These are phyloP conservation scores for Cladorrhinum sp. DNA, from an alignment of 2,329 filamentous ascomycete genomes.

Conservation along the genomic window DNA sequence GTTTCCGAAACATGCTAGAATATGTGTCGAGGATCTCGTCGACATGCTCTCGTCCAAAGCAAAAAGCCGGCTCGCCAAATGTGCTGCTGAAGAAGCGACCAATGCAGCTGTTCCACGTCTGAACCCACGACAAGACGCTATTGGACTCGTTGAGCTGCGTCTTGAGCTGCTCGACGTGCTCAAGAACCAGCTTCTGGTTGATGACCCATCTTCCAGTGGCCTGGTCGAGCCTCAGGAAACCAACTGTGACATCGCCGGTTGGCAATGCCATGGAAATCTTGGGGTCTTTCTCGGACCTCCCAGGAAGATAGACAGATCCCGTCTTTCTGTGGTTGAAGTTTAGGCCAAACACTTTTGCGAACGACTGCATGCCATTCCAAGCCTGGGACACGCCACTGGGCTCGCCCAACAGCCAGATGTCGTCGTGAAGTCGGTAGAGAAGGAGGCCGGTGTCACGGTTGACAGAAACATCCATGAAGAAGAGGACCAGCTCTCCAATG, in stretches of 20 bases:
- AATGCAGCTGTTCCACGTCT: slow-evolving; percentile 46
- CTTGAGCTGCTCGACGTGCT: slow-evolving; percentile 52
- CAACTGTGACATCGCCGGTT: slow-evolving; percentile 50
- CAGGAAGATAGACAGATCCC: slow-evolving; percentile 37
- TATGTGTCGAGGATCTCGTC: slow-evolving; percentile 42
- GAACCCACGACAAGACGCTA: slow-evolving; percentile 41
- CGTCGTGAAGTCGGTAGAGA: slow-evolving; percentile 47
- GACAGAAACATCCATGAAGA: slow-evolving; percentile 45
- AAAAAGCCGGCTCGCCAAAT: slow-evolving; percentile 44
- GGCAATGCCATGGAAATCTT: slow-evolving; percentile 39
- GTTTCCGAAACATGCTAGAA: slow-evolving; percentile 38
- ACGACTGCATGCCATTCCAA: slow-evolving; percentile 43
- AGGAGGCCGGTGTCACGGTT: slow-evolving; percentile 42
- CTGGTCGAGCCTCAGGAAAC: slow-evolving; percentile 51
- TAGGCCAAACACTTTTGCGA: slow-evolving; percentile 41
- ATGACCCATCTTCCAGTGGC: slow-evolving; percentile 49
- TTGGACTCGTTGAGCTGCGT: slow-evolving; percentile 52
- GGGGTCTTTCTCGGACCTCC: slow-evolving; percentile 24
- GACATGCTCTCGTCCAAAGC: slow-evolving; percentile 44
- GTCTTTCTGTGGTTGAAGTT: slow-evolving; percentile 42
- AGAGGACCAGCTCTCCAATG: slow-evolving; percentile 45
- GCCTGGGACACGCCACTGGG: slow-evolving; percentile 39
- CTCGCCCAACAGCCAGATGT: slow-evolving; percentile 47
- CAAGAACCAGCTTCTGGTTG: slow-evolving; percentile 49
- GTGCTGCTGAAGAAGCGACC: slow-evolving; percentile 45